Base-by-base conservation (phyloP, 2,329 filamentous ascomycete genomes). In the Penicillium sp. region DNA sequence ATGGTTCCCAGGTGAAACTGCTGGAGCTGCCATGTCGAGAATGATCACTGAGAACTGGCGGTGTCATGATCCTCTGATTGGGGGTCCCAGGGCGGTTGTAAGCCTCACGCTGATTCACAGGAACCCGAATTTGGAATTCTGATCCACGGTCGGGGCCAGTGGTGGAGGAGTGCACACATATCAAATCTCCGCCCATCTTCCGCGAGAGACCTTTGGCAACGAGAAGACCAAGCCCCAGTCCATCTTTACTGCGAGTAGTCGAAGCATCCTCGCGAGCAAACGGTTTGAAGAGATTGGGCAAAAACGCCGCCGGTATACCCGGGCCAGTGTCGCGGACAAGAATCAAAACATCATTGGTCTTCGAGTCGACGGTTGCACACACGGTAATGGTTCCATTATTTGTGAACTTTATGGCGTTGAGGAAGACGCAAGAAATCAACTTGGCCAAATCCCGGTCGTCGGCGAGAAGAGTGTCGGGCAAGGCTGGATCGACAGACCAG, bases 351-450 rank as follows among this genome's bases (percentile, higher is more conserved):
- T 78, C 77, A 21, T 75, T 72, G 4, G 63, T 57, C 37, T 69
- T 75, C 21, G 64, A 61, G 37, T 74, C 77, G 28, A 81, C 67
- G 4, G 69, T 73, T 3, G 76, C 78, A 32, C 63, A 63, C 9
- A 86, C 65, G 2, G 65, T 74, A 39, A 87, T 83, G 9, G 65
- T 70, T 5, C 83, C 83, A 39, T 73, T 71, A 41, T 84, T 79
- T 0, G 83, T 86, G 54, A 86, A 86, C 58, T 86, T 86, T 53
- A 85, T 73, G 3, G 83, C 83, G 57, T 86, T 86, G 19, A 81
- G 55, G 28, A 80, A 76, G 2, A 83, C 74, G 47, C 79, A 81
- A 3, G 79, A 83, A 2, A 83, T 74, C 52, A 83, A 65, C 54
- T 83, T 83, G 30, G 76, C 74, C 23, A 84, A 63, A 45, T 83